phyloP scores from a whole-genome alignment of 2,329 filamentous ascomycete genomes.

The Botrytis elliptica region DNA sequence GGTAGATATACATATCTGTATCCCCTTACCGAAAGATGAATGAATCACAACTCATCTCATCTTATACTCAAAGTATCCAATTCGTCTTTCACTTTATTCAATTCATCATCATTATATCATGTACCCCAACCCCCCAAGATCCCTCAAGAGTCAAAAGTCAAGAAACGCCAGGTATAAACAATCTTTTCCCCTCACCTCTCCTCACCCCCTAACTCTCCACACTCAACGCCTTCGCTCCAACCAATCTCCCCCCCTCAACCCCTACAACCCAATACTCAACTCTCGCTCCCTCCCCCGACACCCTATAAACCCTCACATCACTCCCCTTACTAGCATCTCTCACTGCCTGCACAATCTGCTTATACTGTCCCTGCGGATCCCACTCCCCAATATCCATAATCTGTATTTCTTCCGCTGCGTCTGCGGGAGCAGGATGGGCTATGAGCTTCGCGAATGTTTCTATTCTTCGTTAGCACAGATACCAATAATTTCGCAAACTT shows the following conservation, averaged over 20 bases:
- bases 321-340: conserved; percentile 58
- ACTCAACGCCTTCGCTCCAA: conserved; percentile 16
- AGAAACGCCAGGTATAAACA: conserved; percentile 12
- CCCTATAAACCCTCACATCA: conserved; percentile 73
- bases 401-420: conserved; percentile 53
- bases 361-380: conserved; percentile 71
- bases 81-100: background rate
- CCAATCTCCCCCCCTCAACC: conserved; percentile 48
- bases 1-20: background rate
- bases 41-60: background rate
- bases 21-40: background rate
- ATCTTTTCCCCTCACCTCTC: background rate
- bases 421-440: conserved; percentile 52
- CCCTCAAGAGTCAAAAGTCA: background rate
- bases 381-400: conserved; percentile 70
- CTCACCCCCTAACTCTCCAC: conserved; percentile 9
- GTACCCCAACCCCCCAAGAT: background rate
- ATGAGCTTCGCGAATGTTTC: conserved; percentile 71
- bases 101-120: background rate
- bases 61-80: background rate
- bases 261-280: conserved; percentile 79
- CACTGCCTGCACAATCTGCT: conserved; percentile 66
- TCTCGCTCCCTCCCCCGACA: conserved; percentile 61
- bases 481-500: background rate
- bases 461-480: conserved; percentile 39